Percentiles rank a stretch among this genome's conserved stretches.
Conservation (phyloP, 768 basidiomycete species). For the Harrya chromipes region DNA sequence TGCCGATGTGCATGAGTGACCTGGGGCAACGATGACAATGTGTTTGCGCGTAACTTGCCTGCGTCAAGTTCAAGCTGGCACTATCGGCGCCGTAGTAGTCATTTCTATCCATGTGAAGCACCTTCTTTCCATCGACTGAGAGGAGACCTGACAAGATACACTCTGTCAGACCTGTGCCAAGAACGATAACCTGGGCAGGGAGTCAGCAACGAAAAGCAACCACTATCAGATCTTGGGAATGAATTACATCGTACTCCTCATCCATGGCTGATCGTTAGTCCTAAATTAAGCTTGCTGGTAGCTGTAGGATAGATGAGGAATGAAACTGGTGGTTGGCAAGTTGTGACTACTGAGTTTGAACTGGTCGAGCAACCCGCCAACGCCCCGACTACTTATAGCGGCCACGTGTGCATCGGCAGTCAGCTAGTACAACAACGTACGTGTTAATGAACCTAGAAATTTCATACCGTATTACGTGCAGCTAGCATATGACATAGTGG, state of each 20-base stretch:
- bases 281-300: constrained; percentile 9
- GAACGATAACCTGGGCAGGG: constrained; percentile 67
- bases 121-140: constrained; percentile 99
- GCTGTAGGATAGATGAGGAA: constrained; percentile 9
- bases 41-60: constrained; percentile 51
- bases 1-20: constrained; percentile 20
- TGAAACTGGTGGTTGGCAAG: constrained; percentile 15
- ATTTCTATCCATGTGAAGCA: constrained; percentile 97
- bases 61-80: constrained; percentile 94
- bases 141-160: constrained; percentile 97
- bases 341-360: constrained; percentile 5
- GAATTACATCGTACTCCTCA: constrained; percentile 93
- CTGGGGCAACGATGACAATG: not conserved
- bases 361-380: not conserved
- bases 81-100: constrained; percentile 99
- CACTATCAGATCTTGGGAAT: constrained; percentile 15
- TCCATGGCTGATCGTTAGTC: constrained; percentile 63
- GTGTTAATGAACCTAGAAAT: not conserved
- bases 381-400: constrained; percentile 27
- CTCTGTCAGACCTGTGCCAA: constrained; percentile 97
- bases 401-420: constrained; percentile 24
- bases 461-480: constrained; percentile 9
- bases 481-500: not conserved
- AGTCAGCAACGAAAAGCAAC: constrained; percentile 12
- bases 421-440: not conserved